Evolutionary conservation across 1,139 yeast genomes (phyloP).

Genomic region (Pichia sp.): DNA sequence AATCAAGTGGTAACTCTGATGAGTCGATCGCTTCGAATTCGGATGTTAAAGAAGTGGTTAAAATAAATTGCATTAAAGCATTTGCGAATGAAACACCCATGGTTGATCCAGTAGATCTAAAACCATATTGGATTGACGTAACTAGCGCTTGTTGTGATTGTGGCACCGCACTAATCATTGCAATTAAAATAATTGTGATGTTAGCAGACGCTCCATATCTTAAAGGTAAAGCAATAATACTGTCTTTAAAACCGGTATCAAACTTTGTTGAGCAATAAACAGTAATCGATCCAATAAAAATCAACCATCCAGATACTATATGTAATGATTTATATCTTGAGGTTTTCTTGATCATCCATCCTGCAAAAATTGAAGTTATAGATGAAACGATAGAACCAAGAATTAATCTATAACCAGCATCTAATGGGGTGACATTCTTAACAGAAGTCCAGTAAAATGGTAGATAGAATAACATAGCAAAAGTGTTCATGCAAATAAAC

Average conservation of each 20-base stretch:
- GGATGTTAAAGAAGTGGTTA: slow-evolving; percentile 6
- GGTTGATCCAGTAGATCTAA: slow-evolving; percentile 45
- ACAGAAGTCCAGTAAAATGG: slow-evolving; percentile 30
- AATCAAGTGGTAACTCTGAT: slow-evolving; percentile 8
- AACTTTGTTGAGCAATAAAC: slow-evolving; percentile 12
- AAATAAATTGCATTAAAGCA: slow-evolving; percentile 35
- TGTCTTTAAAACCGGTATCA: slow-evolving; percentile 30
- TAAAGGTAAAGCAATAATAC: slow-evolving; percentile 32
- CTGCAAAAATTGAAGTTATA: slow-evolving; percentile 27
- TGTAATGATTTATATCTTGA: slow-evolving; percentile 24
- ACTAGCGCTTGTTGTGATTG: slow-evolving; percentile 40
- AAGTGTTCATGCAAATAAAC: slow-evolving; percentile 30
- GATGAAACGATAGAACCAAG: slow-evolving; percentile 28
- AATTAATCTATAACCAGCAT: slow-evolving; percentile 32
- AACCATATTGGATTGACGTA: slow-evolving; percentile 45
- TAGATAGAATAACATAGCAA: slow-evolving; percentile 27
- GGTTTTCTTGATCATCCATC: slow-evolving; percentile 26
- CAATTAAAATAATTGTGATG: slow-evolving; percentile 38
- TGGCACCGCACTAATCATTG: slow-evolving; percentile 43
- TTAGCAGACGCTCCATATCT: slow-evolving; percentile 38
- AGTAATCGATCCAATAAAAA: slow-evolving; percentile 28
- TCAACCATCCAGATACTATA: slow-evolving; percentile 21
- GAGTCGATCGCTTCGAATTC: slow-evolving; percentile 7
- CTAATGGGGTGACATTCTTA: slow-evolving; percentile 26
- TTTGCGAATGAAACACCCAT: slow-evolving; percentile 42